phyloP scores from a whole-genome alignment of 495 filamentous ascomycete species.

The Chaetomium cochliodes region DNA sequence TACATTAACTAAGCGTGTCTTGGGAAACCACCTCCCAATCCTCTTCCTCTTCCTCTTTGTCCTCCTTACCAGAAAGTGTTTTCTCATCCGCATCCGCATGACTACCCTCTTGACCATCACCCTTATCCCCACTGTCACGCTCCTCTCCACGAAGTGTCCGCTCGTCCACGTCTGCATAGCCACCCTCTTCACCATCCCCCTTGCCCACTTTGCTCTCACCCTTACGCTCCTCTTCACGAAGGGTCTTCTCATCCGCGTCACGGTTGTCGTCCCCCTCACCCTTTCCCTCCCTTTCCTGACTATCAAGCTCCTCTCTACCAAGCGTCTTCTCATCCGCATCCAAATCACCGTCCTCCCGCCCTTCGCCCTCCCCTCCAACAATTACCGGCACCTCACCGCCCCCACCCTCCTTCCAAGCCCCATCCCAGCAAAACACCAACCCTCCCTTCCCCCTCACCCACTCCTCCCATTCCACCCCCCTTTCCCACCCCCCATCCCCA shows the following conservation, averaged over 20 bases:
- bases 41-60: no score
- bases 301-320: neutral
- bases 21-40: no score
- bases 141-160: no score
- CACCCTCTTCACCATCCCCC: no score
- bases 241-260: constrained; percentile 10
- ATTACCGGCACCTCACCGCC: neutral
- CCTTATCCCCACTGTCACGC: no score
- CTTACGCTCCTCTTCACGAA: neutral
- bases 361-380: constrained; percentile 5
- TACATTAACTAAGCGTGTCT: no score
- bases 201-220: constrained; percentile 7
- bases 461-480: constrained; percentile 5
- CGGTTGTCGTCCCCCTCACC: no score
- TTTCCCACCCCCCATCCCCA: neutral
- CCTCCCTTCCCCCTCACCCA: neutral
- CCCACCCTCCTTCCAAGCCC: constrained; percentile 5
- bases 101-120: no score
- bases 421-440: constrained; percentile 15
- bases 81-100: no score
- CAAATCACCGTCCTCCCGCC: neutral
- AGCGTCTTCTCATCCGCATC: constrained; percentile 11
- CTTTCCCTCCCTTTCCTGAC: constrained; percentile 5
- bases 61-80: no score
- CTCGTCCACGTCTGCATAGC: no score